Base-by-base conservation (phyloP, 306 rosid genomes). In the Calophaca sinica region DNA sequence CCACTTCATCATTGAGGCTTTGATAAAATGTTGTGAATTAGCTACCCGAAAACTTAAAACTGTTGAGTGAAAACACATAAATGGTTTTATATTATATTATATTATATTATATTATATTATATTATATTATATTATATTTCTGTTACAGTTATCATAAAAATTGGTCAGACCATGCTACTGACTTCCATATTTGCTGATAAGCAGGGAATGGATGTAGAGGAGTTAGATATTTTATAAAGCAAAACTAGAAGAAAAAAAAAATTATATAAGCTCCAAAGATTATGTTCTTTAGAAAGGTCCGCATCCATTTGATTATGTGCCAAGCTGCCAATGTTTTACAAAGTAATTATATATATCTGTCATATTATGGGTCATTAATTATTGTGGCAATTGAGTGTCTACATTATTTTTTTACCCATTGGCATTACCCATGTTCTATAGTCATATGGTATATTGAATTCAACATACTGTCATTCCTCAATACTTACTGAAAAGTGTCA, bases 161-260 rank as follows among this genome's bases (percentile, higher is more conserved):
- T 68, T 32, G 41, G 58, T 51, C 58, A 33, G 46, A 69, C 62
- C 35, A n/a, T 72, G 54, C 69, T 68, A 33, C 45, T 52, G 68
- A 46, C 73, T 39, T 49, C 77, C 60, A 61, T 39, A 35, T 44
- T 65, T 68, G 3, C 51, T 26, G 44, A 54, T 57, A 13, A 36
- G 61, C 45, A 78, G 55, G 68, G 62, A 74, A 62, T 75, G 50
- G 75, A 44, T 58, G 70, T 70, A 52, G 32, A 12, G 65, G 67
- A 77, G 60, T 54, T 46, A 1, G 69, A 35, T 38, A 46, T 60
- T 75, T 75, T 54, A 68, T 42, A 53, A 10, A 68, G 51, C 20
- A 71, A 81, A 76, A 54, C 39, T 31, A 48, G 70, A 55, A n/a
- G n/a, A 69, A 33, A 55, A 31, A 20, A 20, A 0, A 29, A 69